Evolutionary conservation across 352 stramenopile genomes (phyloP), one percentile per base, ranked within the genome.

Genomic region (Globisporangium okanoganense): DNA sequence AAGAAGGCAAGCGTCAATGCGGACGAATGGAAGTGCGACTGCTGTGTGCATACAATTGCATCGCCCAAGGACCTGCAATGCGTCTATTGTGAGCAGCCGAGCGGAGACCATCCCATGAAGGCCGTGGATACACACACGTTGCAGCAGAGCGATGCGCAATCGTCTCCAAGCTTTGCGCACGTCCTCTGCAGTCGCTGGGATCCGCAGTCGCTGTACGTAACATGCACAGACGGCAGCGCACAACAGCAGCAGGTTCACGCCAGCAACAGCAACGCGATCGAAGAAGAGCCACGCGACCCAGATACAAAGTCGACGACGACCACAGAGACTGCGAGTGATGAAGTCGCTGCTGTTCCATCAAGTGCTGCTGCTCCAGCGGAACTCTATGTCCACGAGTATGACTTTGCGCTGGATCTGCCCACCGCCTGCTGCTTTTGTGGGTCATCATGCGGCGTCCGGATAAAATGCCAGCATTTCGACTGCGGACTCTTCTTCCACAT

Each of bases 401-500:
- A 61, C 38, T 53, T 47, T 18, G 41, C 54, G 66, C 54, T 64
- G 18, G 25, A 70, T 13, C 45, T 64, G 12, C 51, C 69, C 5
- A 50, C 14, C 40, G 52, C 67, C 18, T 92, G 82, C 58, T 87
- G 69, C 56, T 86, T 88, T 43, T 92, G 82, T 29, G 33, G 64
- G 3, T 73, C 60, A 0, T 65, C 20, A 36, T 1, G 24, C 9
- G 82, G 82, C 2, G 51, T 85, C 36, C 80, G 71, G 20, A 73
- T 90, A 55, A 78, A 86, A 58, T 92, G 82, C 53, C 80, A 79
- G 5, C 71, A 67, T 3, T 49, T 87, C 2, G 60, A 79, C 35
- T 92, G 82, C 40, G 64, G 58, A 0, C 64, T 65, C n/a, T 85
- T 78, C 65, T 92, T 92, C 56, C 82, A 92, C 49, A 75, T 55